Evolutionary conservation across 371 early-diverging fungal species (phyloP).

Genomic region (Apophysomyces elegans): DNA sequence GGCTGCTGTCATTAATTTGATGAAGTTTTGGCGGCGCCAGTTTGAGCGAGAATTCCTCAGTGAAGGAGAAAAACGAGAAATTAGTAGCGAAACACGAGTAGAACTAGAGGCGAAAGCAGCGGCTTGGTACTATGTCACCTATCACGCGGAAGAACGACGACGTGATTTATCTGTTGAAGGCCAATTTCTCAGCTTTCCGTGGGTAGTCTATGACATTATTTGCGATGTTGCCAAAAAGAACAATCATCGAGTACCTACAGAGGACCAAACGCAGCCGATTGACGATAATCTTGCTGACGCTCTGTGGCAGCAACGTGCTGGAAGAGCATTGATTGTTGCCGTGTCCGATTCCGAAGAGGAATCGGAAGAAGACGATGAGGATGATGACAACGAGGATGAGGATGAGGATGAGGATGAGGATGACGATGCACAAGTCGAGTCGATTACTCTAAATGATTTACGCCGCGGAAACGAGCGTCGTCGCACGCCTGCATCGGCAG

Average conservation of each 20-base stretch:
- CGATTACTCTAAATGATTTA: background rate
- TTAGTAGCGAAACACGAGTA: constrained; percentile 20
- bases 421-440: background rate
- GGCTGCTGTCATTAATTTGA: constrained; percentile 42
- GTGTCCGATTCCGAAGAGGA: constrained; percentile 18
- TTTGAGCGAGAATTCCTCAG: constrained; percentile 54
- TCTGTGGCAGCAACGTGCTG: background rate
- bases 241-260: background rate
- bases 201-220: constrained; percentile 61
- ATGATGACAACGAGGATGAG: constrained; percentile 6
- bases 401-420: constrained; percentile 11
- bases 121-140: constrained; percentile 80
- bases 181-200: constrained; percentile 64
- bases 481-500: background rate
- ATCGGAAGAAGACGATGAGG: constrained; percentile 6
- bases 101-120: constrained; percentile 62
- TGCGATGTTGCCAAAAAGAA: constrained; percentile 55
- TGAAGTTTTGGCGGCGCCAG: constrained; percentile 38
- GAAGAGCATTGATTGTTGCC: background rate
- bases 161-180: constrained; percentile 27
- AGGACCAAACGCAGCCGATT: constrained; percentile 14
- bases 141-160: constrained; percentile 48
- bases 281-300: constrained; percentile 20
- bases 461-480: background rate
- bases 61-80: constrained; percentile 13